Base-by-base conservation (phyloP, 495 filamentous ascomycete genomes). In the Pyrenula aspistea region DNA sequence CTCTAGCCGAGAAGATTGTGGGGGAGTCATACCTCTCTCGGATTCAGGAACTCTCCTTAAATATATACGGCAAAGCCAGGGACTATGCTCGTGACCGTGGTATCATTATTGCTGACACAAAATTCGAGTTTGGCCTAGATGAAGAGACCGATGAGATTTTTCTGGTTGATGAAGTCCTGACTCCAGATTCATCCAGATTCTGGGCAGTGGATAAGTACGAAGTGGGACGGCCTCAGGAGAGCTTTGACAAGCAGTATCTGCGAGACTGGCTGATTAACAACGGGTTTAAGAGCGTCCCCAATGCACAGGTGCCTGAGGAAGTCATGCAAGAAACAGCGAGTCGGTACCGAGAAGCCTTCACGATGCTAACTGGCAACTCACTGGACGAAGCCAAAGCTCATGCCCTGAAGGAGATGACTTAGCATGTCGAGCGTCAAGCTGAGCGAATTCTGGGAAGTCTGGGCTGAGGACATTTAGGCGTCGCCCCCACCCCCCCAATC, bases 181-280 rank as follows among this genome's bases (percentile, higher is more conserved):
- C 92, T 8, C 85, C 84, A 19, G 88, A 93, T 65, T 87, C 83
- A 49, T 90, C 85, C 12, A 83, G 93, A 10, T 96, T 96, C 77
- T 98, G 93, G 93, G 83, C 82, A 2, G 80, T 78, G 60, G 83
- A 81, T 22, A 73, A 73, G 10, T 96, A 95, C 62, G 78, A 80
- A 61, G 68, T 83, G 25, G 92, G 92, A 0, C 74, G 75, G 36
- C 77, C 86, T 21, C 91, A 95, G 74, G 74, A 82, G 55, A 91
- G 86, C 70, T 91, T 85, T 56, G 92, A 97, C 66, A 97, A 98
- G 79, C 93, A 96, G 77, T 86, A 79, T 61, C 61, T 96, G 64
- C 75, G 92, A 21, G 85, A 96, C 70, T 98, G 91, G 91, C 69
- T 98, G 66, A 84, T 81, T 0, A 63, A 62, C 42, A 73, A 83